phyloP scores from a whole-genome alignment of 352 stramenopile genomes.

The Phytophthora fragariaefolia region DNA sequence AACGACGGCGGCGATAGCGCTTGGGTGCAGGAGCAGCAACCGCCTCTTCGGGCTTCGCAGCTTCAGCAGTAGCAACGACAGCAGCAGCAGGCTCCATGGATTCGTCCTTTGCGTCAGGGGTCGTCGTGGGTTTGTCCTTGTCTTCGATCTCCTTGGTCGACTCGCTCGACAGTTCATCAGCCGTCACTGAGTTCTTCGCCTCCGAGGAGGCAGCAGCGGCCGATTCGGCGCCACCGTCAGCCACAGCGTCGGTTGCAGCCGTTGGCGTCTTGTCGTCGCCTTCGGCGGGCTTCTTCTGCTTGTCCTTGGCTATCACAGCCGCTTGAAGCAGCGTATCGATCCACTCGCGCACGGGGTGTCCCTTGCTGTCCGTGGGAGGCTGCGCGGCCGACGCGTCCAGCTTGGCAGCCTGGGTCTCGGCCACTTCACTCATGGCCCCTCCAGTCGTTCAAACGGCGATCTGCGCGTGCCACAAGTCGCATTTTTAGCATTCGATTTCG shows the following conservation, averaged over 20 bases:
- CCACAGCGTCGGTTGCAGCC: constrained; percentile 6
- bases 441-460: constrained; percentile 10
- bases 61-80: no score
- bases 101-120: constrained; percentile 11
- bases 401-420: constrained; percentile 21
- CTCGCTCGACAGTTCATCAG: constrained; percentile 5
- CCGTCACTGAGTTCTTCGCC: neutral
- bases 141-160: constrained; percentile 4
- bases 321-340: constrained; percentile 83
- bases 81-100: neutral
- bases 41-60: constrained; percentile 1
- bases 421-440: constrained; percentile 36
- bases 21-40: constrained; percentile 34
- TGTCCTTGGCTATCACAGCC: constrained; percentile 75
- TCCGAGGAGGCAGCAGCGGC: constrained; percentile 3
- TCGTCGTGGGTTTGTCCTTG: neutral
- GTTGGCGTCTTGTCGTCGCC: constrained; percentile 8
- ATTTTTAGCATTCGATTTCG: constrained; percentile 1
- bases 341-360: constrained; percentile 67
- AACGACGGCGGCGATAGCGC: constrained; percentile 69
- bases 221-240: neutral
- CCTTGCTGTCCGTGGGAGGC: constrained; percentile 24
- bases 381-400: constrained; percentile 7
- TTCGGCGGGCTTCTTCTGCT: constrained; percentile 35
- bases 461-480: constrained; percentile 28